Conservation (phyloP, 345 rosid genomes). For the Syzygium grande region DNA sequence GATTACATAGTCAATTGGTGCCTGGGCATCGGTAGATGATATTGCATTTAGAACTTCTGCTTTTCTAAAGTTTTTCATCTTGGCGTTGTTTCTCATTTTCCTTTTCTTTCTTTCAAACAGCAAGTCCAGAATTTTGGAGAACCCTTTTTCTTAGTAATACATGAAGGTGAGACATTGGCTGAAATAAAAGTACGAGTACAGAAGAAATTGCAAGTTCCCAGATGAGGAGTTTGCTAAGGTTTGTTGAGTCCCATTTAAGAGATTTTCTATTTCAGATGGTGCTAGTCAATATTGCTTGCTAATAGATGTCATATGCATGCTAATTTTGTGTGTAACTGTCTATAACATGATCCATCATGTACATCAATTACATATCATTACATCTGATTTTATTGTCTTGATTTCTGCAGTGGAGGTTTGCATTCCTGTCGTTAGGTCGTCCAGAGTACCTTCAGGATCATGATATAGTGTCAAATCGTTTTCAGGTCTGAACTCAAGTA, state of each 20-base stretch:
- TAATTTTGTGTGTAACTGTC: neutral
- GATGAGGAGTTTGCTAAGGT: conserved; percentile 98
- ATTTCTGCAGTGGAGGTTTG: conserved; percentile 80
- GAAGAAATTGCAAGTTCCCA: conserved; percentile 82
- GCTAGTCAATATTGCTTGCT: neutral
- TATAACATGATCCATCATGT: neutral
- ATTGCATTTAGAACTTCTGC: neutral
- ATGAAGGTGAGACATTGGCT: conserved; percentile 78
- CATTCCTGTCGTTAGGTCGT: conserved; percentile 79
- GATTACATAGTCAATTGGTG: neutral
- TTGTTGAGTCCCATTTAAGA: neutral
- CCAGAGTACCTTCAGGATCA: conserved; percentile 87
- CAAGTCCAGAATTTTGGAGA: conserved; percentile 94
- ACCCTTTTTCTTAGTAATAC: conserved; percentile 94
- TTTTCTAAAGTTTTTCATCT: neutral
- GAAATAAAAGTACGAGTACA: conserved; percentile 81
- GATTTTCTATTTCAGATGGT: neutral
- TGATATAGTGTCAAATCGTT: conserved; percentile 68
- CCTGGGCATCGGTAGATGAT: neutral
- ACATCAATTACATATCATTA: neutral
- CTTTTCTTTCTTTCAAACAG: conserved; percentile 27
- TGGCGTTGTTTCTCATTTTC: neutral
- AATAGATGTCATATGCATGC: neutral
- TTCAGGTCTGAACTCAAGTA: conserved; percentile 46
- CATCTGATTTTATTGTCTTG: neutral